Base-by-base conservation (phyloP, 352 stramenopile genomes). In the Phytopythium boreale region DNA sequence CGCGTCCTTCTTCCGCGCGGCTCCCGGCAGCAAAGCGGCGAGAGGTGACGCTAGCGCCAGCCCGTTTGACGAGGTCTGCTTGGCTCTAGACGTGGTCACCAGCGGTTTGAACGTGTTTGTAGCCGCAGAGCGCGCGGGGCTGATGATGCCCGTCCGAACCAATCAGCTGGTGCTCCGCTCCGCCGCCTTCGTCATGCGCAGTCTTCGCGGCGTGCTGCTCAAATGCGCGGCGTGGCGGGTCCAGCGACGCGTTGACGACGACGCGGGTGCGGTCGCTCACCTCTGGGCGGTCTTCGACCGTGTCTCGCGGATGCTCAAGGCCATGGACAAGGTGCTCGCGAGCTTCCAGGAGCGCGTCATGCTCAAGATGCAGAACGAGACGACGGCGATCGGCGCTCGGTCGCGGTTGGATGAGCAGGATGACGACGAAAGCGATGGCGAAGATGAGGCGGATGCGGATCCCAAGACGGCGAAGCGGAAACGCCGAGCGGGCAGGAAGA, bases 261-360 rank as follows among this genome's bases (percentile, higher is more conserved):
- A 63, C 12, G 68, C 61, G 4, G 73, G 79, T 19, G 74, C 68
- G 5, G 62, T 93, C 34, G 58, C 31, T 0, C 68, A 93, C 57
- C 67, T 93, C 10, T 66, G 79, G 41, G 49, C 68, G 17, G 63
- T 90, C 12, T 74, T 93, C 34, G 68, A 75, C 51, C 62, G 59
- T 15, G 67, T 67, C 3, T 51, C 79, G 41, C 55, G 49, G n/a
- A 64, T 89, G 50, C 56, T 75, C 4, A 2, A 29, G 9, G 70
- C 70, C 5, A 80, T 90, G 71, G 73, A 85, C 24, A 50, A 37
- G 0, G 69, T 86, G 17, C 66, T 72, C n/a, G 59, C 55, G 10
- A 75, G 69, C 8, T 93, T 88, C 43, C 80, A 90, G 53, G 82
- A 93, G 46, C 72, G 79, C 14, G 72, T 90, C 0, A 60, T 87